Evolutionary conservation across 345 rosid genomes (phyloP), one percentile per base, ranked within the genome.

Genomic region (Populus deltoides): DNA sequence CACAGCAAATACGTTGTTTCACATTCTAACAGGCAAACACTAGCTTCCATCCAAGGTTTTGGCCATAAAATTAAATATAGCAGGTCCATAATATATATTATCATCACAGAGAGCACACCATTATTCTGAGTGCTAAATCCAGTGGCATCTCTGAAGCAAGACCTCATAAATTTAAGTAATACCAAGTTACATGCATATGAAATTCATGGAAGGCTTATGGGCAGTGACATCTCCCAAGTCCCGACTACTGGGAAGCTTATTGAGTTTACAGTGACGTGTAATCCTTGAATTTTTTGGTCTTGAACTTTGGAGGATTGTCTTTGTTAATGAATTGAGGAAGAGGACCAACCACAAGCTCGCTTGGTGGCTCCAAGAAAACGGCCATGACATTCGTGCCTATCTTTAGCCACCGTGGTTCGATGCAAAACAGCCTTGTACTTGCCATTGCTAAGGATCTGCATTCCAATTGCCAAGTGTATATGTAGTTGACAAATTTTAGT

Each of bases 371-470:
- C 85, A 95, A 57, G 86, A 95, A 95, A 8, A 95, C 93, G 98
- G 98, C 99, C 99, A 95, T 18, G 99, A 93, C 99, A 95, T 93
- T 82, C 98, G 90, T 8, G 91, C 81, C 77, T 88, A 7, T 91
- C 90, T 74, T 90, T 90, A 49, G 78, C 82, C 74, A 95, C 98
- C 0, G 93, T 93, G 3, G 92, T 89, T 61, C 99, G 85, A 68
- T 95, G 98, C 69, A 91, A 69, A 77, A 91, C 97, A 6, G 84
- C 75, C 81, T 88, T 93, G 83, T 91, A 93, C 77, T 67, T 79
- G 4, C 98, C 99, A 29, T 95, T 93, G 86, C 94, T 93, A 17
- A 95, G 76, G 71, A 93, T 89, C 99, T 94, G 81, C 85, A 61
- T 20, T 18, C 1, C 47, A 68, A n/a, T 22, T 47, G 70, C 27